A percentile compares a stretch with the other conserved stretches of the same genome.
phyloP scores from a whole-genome alignment of 176 grass and related monocot genomes.

The Oryza coarctata region DNA sequence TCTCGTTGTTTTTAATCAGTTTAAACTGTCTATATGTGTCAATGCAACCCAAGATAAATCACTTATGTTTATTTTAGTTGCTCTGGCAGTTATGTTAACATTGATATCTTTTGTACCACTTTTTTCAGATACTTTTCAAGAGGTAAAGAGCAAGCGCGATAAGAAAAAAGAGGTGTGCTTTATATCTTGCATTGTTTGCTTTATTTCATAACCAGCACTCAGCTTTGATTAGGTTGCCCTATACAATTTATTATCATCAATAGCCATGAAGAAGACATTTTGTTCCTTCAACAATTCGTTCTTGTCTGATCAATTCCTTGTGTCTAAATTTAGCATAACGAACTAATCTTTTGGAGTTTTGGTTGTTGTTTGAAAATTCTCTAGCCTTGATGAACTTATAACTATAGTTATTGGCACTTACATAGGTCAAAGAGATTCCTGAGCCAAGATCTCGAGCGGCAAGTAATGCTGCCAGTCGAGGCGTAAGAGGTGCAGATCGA shows the following conservation, averaged over 20 bases:
- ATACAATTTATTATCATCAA: neutral
- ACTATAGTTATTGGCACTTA: constrained; percentile 21
- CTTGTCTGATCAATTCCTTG: neutral
- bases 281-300: neutral
- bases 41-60: neutral
- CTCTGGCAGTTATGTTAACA: neutral
- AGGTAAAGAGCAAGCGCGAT: constrained; percentile 83
- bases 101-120: constrained; percentile 32
- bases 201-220: neutral
- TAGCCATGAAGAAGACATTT: neutral
- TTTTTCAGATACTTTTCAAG: constrained; percentile 73
- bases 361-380: constrained; percentile 18
- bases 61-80: neutral
- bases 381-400: constrained; percentile 30
- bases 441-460: constrained; percentile 68
- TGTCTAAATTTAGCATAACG: neutral
- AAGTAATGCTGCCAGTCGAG: constrained; percentile 60
- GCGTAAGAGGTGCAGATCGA: constrained; percentile 68
- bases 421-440: constrained; percentile 69
- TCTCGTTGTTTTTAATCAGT: neutral
- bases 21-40: constrained; percentile 5
- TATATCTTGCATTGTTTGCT: neutral
- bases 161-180: constrained; percentile 71
- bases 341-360: constrained; percentile 1
- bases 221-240: constrained; percentile 15